Percentiles rank a stretch among this genome's conserved stretches.
Evolutionary conservation across 1,284 basidiomycete genomes (phyloP).

Genomic region (Wallemia hederae): DNA sequence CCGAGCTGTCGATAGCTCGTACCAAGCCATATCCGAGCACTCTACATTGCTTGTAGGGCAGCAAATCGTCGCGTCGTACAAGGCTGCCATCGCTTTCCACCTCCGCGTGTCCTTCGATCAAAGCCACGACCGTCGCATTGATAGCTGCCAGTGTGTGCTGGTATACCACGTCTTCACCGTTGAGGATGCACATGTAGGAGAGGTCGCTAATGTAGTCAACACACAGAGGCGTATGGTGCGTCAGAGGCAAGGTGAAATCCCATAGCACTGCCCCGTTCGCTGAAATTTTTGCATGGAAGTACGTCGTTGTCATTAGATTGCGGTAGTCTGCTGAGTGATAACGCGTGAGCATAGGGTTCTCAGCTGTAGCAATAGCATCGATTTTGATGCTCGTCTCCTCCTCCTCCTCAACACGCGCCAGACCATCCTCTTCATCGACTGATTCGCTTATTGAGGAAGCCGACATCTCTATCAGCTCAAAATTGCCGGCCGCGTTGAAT

Average conservation of each 20-base stretch:
- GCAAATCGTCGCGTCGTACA: background rate
- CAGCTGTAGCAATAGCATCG: slow-evolving; percentile 13
- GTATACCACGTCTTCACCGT: slow-evolving; percentile 38
- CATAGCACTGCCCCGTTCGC: slow-evolving; percentile 21
- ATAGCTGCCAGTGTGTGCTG: slow-evolving; percentile 38
- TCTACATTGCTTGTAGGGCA: slow-evolving; percentile 16
- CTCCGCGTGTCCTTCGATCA: slow-evolving; percentile 19
- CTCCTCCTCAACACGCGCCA: background rate
- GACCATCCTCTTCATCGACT: background rate
- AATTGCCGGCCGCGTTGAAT: slow-evolving; percentile 33
- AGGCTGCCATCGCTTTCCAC: background rate
- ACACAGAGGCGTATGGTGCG: slow-evolving; percentile 34
- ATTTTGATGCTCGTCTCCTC: slow-evolving; percentile 6
- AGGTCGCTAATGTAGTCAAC: slow-evolving; percentile 28
- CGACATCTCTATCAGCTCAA: slow-evolving; percentile 6
- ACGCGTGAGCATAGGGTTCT: slow-evolving; percentile 17
- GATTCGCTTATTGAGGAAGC: background rate
- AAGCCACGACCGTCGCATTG: slow-evolving; percentile 49
- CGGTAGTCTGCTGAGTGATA: slow-evolving; percentile 47
- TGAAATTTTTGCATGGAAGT: slow-evolving; percentile 38
- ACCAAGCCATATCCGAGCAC: slow-evolving; percentile 44
- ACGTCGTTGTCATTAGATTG: slow-evolving; percentile 40
- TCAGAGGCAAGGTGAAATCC: slow-evolving; percentile 38
- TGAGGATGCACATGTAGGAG: slow-evolving; percentile 31
- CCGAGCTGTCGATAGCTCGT: slow-evolving; percentile 19